Conservation (phyloP, 2,329 filamentous ascomycete genomes). For the Keithomyces neogunnii region DNA sequence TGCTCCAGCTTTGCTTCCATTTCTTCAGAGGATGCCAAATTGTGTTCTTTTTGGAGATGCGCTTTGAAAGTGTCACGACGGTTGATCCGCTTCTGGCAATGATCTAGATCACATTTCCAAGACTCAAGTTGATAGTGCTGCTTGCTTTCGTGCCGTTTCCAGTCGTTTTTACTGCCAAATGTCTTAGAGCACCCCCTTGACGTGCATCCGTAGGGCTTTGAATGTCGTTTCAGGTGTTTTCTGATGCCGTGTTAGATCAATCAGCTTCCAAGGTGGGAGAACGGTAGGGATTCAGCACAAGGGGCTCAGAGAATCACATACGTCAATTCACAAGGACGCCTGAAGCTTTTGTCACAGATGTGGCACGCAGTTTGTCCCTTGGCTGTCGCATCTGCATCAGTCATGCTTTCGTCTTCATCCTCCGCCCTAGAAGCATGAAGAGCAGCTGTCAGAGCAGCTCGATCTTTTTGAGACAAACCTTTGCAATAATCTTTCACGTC, state of each 20-base stretch:
- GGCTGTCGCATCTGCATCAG: background rate
- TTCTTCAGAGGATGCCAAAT: constrained; percentile 17
- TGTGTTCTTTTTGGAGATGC: constrained; percentile 51
- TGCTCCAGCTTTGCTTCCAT: constrained; percentile 38
- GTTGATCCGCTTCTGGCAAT: constrained; percentile 51
- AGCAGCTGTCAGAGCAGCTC: background rate
- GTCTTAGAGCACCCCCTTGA: constrained; percentile 57
- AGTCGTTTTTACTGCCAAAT: constrained; percentile 92
- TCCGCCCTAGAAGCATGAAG: background rate
- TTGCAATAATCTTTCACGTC: background rate
- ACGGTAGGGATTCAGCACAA: background rate
- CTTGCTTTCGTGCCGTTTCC: constrained; percentile 80
- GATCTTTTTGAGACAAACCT: background rate
- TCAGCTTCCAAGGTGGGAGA: background rate
- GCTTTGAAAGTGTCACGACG: constrained; percentile 48
- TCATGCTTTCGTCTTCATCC: constrained; percentile 6
- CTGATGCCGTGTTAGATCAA: constrained; percentile 29
- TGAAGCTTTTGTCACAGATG: constrained; percentile 30
- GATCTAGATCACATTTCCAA: constrained; percentile 57
- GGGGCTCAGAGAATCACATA: constrained; percentile 16
- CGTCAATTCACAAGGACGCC: constrained; percentile 49
- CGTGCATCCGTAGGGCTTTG: constrained; percentile 75
- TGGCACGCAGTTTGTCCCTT: background rate
- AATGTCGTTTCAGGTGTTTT: constrained; percentile 79
- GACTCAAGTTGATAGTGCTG: constrained; percentile 66